phyloP scores from a whole-genome alignment of 805 yeast genomes.

The Candida pseudofarinosa region DNA sequence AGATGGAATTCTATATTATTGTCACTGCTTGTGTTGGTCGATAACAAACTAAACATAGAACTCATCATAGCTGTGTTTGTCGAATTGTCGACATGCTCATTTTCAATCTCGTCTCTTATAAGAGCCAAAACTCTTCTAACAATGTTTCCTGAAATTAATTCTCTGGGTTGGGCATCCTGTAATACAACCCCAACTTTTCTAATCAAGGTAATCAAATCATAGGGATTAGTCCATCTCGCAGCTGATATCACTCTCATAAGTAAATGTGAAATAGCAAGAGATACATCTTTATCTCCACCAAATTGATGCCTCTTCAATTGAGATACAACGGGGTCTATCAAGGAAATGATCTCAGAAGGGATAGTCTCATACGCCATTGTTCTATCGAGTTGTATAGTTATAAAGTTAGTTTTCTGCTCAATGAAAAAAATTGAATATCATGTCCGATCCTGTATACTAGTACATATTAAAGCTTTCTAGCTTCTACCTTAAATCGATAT shows the following conservation, averaged over 20 bases:
- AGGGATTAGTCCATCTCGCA: conserved; percentile 79
- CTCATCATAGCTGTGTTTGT: conserved; percentile 56
- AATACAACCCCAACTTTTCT: conserved; percentile 69
- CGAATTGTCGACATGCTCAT: conserved; percentile 25
- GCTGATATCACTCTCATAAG: conserved; percentile 85
- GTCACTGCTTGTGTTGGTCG: conserved; percentile 37
- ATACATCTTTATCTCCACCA: conserved; percentile 74
- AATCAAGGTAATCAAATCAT: conserved; percentile 66
- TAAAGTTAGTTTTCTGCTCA: neutral
- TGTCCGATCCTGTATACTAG: too few relatives aligned
- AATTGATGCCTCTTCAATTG: conserved; percentile 82
- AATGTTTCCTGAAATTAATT: conserved; percentile 84
- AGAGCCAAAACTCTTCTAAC: conserved; percentile 84
- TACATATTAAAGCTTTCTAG: too few relatives aligned
- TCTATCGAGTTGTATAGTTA: neutral
- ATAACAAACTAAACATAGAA: conserved; percentile 82
- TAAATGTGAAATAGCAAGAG: conserved; percentile 82
- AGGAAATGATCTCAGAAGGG: conserved; percentile 29
- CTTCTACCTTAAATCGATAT: too few relatives aligned
- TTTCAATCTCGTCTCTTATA: conserved; percentile 80
- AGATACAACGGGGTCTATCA: conserved; percentile 36
- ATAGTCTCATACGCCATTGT: conserved; percentile 8
- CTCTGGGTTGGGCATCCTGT: conserved; percentile 81
- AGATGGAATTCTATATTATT: conserved; percentile 25
- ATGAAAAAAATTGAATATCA: neutral